phyloP scores from a whole-genome alignment of 192 early-diverging fungal genomes.

The Funneliformis geosporum region DNA sequence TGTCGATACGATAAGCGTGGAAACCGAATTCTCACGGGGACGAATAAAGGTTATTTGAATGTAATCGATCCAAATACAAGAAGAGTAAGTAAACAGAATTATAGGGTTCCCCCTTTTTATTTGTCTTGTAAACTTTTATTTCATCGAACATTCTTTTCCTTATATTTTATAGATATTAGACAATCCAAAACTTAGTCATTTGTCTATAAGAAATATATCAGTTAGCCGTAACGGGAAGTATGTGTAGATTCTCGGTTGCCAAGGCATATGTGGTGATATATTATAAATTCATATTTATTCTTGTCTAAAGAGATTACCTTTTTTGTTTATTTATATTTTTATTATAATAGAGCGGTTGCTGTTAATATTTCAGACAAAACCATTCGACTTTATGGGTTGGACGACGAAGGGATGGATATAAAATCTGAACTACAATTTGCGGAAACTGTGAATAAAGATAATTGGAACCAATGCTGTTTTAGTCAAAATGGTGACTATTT shows the following conservation, averaged over 20 bases:
- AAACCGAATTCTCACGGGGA: constrained; percentile 62
- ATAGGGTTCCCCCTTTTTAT: background rate
- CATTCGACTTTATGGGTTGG: constrained; percentile 68
- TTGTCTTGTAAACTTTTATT: background rate
- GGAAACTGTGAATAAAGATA: constrained; percentile 87
- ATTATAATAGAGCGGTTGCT: constrained; percentile 64
- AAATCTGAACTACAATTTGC: constrained; percentile 69
- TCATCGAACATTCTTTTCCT: constrained; percentile 14
- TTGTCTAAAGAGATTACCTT: background rate
- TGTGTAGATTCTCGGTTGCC: constrained; percentile 20
- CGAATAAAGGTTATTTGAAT: constrained; percentile 64
- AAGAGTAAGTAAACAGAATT: constrained; percentile 45
- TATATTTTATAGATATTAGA: constrained; percentile 41
- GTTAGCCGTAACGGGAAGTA: constrained; percentile 70
- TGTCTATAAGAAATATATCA: constrained; percentile 62
- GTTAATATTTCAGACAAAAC: constrained; percentile 81
- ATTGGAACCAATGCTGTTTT: constrained; percentile 89
- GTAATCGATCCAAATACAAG: constrained; percentile 57
- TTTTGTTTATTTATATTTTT: background rate
- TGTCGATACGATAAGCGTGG: constrained; percentile 48
- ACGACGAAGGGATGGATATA: constrained; percentile 46
- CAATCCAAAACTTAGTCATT: constrained; percentile 38
- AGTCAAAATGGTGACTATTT: constrained; percentile 90
- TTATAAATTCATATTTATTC: background rate
- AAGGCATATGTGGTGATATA: background rate